Conservation (phyloP, 1,139 yeast species). For the Pichia sp. region DNA sequence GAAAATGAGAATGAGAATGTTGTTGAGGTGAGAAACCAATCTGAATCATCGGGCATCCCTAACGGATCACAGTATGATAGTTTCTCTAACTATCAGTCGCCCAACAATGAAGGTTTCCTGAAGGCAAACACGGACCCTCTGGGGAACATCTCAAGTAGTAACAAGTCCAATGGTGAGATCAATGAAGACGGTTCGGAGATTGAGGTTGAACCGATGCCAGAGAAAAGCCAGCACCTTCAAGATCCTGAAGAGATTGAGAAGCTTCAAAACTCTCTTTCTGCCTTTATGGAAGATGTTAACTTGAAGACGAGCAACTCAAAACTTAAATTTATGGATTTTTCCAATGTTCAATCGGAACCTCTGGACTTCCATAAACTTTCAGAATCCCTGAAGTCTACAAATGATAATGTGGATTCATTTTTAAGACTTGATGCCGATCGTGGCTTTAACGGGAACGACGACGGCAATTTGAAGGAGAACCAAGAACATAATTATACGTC, state of each 20-base stretch:
- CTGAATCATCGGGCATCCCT: too few species aligned
- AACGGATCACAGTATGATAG: too few species aligned
- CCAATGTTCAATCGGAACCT: conserved; percentile 7
- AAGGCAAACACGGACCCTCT: too few species aligned
- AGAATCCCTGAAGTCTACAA: conserved; percentile 4
- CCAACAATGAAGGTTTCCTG: too few species aligned
- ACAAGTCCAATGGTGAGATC: too few species aligned
- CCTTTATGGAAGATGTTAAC: conserved; percentile 6
- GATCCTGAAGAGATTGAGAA: conserved; percentile 1
- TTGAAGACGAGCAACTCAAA: conserved; percentile 7
- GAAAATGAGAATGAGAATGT: not conserved
- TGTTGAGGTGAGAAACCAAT: not conserved
- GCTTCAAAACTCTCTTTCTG: conserved; percentile 7
- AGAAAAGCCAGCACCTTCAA: not conserved
- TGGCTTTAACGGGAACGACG: not conserved
- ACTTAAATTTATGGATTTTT: conserved; percentile 12
- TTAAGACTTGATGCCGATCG: not conserved
- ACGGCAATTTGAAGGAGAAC: not conserved
- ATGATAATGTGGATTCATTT: conserved; percentile 1
- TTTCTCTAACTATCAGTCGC: too few species aligned
- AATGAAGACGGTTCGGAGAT: too few species aligned
- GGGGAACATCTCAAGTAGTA: too few species aligned
- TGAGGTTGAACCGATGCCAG: too few species aligned
- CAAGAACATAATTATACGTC: not conserved
- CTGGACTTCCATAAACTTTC: conserved; percentile 10